Base-by-base conservation (phyloP, 1,284 basidiomycete genomes). In the Pyrrhoderma lamaoense region DNA sequence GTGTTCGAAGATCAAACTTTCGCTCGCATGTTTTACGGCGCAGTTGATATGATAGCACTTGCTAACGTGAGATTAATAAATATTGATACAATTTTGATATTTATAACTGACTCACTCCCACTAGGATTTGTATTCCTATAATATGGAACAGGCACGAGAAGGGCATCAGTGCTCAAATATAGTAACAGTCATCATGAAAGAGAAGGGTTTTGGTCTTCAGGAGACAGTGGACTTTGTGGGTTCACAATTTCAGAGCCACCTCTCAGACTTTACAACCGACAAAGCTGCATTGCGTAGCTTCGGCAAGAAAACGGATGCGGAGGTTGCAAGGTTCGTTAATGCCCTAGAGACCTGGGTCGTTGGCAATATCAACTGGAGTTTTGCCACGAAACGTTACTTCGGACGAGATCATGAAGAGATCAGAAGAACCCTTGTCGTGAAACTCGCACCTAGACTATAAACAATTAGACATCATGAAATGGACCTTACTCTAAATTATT, bases 91-190 rank as follows among this genome's bases (percentile, higher is more conserved):
- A 18, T 37, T 36, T 9, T 27, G 38, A 42, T 13, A 22, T 36
- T 18, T 40, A 22, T 21, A 45, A 22, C n/a, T 40, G 5, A 31
- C 11, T 51, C 1, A 38, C n/a, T 5, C 27, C n/a, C 16, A 14
- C 38, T 56, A 84, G 83, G 82, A 85, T 50, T 67, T 85, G 11
- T 85, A 84, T 59, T 85, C 81, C 7, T 86, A 85, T 65, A 78
- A 82, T 62, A 79, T 82, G 74, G 82, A 86, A 60, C 79, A 83
- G 61, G 74, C 79, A 37, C 81, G 79, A 62, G 72, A 69, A 16
- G 76, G 76, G 44, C 82, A 57, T 38, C 72, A 69, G 9, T 76
- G 76, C 45, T 83, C 57, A 42, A 85, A 85, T 60, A 70, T 84
- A 57, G 70, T 86, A 42, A 80, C 80, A 2, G 79, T 85, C 27